Base-by-base conservation (phyloP, 768 basidiomycete species). In the Neoboletus brunneissimus region DNA sequence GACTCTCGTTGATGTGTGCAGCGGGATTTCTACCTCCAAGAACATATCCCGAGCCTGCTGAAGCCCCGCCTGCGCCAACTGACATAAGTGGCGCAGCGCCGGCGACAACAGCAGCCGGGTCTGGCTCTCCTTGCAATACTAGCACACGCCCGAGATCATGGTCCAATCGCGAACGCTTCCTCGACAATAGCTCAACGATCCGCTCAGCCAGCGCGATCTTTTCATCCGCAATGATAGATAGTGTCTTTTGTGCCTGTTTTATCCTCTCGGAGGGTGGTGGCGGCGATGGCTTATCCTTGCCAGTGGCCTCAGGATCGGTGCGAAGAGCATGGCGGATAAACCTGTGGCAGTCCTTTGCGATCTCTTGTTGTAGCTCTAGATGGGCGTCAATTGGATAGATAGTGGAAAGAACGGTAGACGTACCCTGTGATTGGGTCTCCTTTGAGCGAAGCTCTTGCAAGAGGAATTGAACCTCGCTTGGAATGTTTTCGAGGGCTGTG, bases 401-500 rank as follows among this genome's bases (percentile, higher is more conserved):
- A 13, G 10, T 22, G 18, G n/a, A 16, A 35, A 18, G 11, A n/a
- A 37, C 1, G 35, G 37, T 13, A 27, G 43, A 23, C 54, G 61
- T 58, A 71, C 79, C 79, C 66, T 79, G 76, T 1, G 74, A 73
- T 54, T 71, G 72, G 9, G 64, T 64, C 46, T 81, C 80, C 57
- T 75, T 79, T 51, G 74, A 65, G 37, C 75, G 74, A 34, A 81
- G 80, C 58, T 81, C 80, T 16, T 76, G 73, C n/a, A 81, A 71
- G 18, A 81, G 70, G 57, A 74, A 75, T 25, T 77, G 76, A 10
- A 81, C 71, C 64, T 81, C 80, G 32, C 72, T 75, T 1, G 80
- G 80, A 55, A 81, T 67, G 58, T 81, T 81, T 54, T 81, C 80
- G 20, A 81, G 73, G 50, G 77, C 80, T 81, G 59, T 18, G 29